These are phyloP conservation scores for Sporisorium scitamineum DNA, from an alignment of 1,284 basidiomycete species.

Conservation along the genomic window DNA sequence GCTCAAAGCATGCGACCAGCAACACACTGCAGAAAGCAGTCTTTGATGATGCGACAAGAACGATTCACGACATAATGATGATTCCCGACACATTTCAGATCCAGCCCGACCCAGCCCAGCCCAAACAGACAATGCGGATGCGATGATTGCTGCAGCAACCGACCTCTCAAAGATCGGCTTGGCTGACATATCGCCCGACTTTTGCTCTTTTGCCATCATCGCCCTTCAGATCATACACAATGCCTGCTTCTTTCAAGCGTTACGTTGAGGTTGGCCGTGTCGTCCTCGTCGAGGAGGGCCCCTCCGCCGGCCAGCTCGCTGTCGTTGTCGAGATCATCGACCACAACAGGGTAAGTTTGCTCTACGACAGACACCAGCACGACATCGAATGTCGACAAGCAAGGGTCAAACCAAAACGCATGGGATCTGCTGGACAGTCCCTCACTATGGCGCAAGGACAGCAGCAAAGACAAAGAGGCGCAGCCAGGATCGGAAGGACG, in stretches of 20 bases:
- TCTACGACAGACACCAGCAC: not conserved
- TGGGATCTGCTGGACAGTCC: not conserved
- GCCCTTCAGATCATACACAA: slow-evolving; percentile 45
- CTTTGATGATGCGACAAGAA: not conserved
- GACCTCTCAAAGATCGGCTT: not conserved
- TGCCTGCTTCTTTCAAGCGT: slow-evolving; percentile 79
- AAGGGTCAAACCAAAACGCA: not conserved
- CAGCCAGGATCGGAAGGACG: too few species aligned
- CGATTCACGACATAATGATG: not conserved
- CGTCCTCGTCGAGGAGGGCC: slow-evolving; percentile 92
- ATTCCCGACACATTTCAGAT: not conserved
- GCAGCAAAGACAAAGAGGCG: too few species aligned
- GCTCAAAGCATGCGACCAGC: too few species aligned
- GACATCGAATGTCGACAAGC: slow-evolving; percentile 3
- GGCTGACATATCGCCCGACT: slow-evolving; percentile 18
- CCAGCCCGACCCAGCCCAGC: not conserved
- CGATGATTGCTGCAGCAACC: slow-evolving; percentile 2
- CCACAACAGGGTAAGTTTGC: slow-evolving; percentile 87
- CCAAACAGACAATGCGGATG: slow-evolving; percentile 1
- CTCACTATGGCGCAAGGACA: not conserved
- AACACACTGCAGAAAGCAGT: not conserved
- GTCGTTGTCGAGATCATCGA: slow-evolving; percentile 98
- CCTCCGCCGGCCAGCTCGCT: slow-evolving; percentile 87
- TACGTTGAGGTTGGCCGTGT: slow-evolving; percentile 99
- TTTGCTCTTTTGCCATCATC: not conserved